Percentiles rank a stretch among this genome's conserved stretches.
Evolutionary conservation across 2,329 filamentous ascomycete species (phyloP).

Genomic region (Phialophora macrospora): DNA sequence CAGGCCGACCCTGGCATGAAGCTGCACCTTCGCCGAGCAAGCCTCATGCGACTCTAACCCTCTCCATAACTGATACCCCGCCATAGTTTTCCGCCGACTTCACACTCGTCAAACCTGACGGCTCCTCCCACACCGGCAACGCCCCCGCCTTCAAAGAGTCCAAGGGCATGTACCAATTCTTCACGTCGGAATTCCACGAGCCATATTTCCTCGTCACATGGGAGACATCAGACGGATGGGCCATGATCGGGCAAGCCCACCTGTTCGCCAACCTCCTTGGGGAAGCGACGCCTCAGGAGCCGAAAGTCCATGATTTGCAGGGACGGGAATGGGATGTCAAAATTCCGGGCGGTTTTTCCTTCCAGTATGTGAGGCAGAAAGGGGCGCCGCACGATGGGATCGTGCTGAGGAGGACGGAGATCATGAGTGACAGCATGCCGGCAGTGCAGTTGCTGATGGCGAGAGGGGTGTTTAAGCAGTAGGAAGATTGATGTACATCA

Average conservation of each 20-base stretch:
- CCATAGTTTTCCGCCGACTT: conserved; percentile 23
- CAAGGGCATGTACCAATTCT: conserved; percentile 29
- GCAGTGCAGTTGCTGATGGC: conserved; percentile 33
- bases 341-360: conserved; percentile 32
- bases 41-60: neutral
- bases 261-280: conserved; percentile 31
- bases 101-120: conserved; percentile 32
- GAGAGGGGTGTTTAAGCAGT: conserved; percentile 32
- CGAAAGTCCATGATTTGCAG: conserved; percentile 30
- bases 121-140: conserved; percentile 19
- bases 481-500: neutral
- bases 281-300: conserved; percentile 14
- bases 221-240: conserved; percentile 31
- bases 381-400: conserved; percentile 30
- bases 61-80: neutral
- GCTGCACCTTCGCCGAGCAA: neutral
- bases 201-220: conserved; percentile 32
- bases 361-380: conserved; percentile 30
- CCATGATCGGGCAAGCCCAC: conserved; percentile 34
- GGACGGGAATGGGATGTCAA: conserved; percentile 37
- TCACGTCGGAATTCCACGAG: conserved; percentile 34
- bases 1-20: neutral
- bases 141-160: conserved; percentile 24
- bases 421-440: conserved; percentile 32
- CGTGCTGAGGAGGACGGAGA: conserved; percentile 29